Percentiles rank a stretch among this genome's conserved stretches.
These are phyloP conservation scores for Phytopythium boreale DNA, from an alignment of 352 stramenopile genomes.

Conservation along the genomic window DNA sequence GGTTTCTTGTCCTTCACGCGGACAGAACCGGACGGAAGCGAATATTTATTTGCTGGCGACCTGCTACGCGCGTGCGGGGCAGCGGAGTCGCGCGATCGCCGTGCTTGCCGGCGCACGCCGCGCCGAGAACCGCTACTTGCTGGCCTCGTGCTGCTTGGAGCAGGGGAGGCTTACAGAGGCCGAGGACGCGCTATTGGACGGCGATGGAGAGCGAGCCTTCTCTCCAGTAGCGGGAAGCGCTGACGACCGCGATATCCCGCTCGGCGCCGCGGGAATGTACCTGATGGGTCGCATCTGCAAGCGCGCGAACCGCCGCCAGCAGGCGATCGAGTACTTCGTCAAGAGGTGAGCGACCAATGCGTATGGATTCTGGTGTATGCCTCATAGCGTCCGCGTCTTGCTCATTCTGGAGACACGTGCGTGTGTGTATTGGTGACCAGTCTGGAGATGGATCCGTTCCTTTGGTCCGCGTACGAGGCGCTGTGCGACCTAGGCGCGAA, in stretches of 20 bases:
- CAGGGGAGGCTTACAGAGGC: conserved; percentile 75
- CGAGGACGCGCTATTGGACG: conserved; percentile 88
- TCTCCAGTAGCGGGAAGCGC: conserved; percentile 16
- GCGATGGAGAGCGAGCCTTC: conserved; percentile 15
- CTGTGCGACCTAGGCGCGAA: conserved; percentile 91
- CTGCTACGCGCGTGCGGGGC: conserved; percentile 63
- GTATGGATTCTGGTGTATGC: neutral
- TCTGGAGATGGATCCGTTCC: conserved; percentile 87
- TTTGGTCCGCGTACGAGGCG: conserved; percentile 93
- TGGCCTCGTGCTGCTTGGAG: conserved; percentile 74
- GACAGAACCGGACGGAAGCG: conserved; percentile 48
- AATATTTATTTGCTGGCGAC: conserved; percentile 59
- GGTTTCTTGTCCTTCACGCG: conserved; percentile 1
- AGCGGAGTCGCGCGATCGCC: conserved; percentile 43
- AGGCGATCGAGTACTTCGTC: conserved; percentile 91
- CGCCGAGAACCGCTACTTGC: conserved; percentile 59
- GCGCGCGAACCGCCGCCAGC: conserved; percentile 82
- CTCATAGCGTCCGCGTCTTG: neutral
- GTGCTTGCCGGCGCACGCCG: conserved; percentile 43
- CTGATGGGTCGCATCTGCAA: conserved; percentile 91
- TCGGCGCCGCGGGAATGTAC: conserved; percentile 89
- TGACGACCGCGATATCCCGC: conserved; percentile 54
- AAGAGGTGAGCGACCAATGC: conserved; percentile 42
- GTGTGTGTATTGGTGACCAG: conserved; percentile 26
- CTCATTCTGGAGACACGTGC: neutral